Conservation (phyloP, 768 basidiomycete species). For the Leucocoprinus leucothites region DNA sequence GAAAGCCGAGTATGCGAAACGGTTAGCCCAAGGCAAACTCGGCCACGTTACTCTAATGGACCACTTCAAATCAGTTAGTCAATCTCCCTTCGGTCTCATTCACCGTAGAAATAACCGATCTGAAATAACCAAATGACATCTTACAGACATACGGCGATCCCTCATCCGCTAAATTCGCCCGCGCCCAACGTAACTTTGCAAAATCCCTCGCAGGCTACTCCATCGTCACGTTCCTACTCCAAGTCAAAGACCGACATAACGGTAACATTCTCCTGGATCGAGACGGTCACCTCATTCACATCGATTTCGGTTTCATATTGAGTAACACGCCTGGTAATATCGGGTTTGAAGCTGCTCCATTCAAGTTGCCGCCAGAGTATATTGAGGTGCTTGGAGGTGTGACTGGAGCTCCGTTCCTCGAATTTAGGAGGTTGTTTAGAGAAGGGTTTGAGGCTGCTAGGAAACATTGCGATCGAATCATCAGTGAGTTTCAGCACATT, state of each 20-base stretch:
- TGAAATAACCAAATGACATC: too few relatives aligned
- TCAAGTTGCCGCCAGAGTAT: constrained; percentile 94
- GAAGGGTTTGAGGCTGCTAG: constrained; percentile 92
- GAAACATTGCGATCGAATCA: constrained; percentile 95
- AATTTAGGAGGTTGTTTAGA: constrained; percentile 85
- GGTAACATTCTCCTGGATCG: constrained; percentile 96
- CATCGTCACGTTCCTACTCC: constrained; percentile 91
- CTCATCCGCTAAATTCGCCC: constrained; percentile 78
- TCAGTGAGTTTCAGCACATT: constrained; percentile 69
- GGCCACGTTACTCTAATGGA: constrained; percentile 89
- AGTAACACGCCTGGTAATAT: constrained; percentile 97
- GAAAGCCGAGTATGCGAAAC: constrained; percentile 94
- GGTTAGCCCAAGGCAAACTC: constrained; percentile 74
- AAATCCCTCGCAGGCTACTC: constrained; percentile 95
- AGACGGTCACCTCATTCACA: constrained; percentile 93
- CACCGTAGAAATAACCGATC: too few relatives aligned
- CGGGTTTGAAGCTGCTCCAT: constrained; percentile 98
- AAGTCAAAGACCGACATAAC: constrained; percentile 98
- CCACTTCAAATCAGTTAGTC: constrained; percentile 81
- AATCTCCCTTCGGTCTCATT: neutral
- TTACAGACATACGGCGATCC: constrained; percentile 95
- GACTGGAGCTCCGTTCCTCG: constrained; percentile 67
- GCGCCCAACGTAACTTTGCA: constrained; percentile 93
- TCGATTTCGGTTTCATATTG: constrained; percentile 98
- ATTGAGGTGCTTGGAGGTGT: constrained; percentile 93